Conservation (phyloP, 2,329 filamentous ascomycete species). For the Thelonectria rubi region DNA sequence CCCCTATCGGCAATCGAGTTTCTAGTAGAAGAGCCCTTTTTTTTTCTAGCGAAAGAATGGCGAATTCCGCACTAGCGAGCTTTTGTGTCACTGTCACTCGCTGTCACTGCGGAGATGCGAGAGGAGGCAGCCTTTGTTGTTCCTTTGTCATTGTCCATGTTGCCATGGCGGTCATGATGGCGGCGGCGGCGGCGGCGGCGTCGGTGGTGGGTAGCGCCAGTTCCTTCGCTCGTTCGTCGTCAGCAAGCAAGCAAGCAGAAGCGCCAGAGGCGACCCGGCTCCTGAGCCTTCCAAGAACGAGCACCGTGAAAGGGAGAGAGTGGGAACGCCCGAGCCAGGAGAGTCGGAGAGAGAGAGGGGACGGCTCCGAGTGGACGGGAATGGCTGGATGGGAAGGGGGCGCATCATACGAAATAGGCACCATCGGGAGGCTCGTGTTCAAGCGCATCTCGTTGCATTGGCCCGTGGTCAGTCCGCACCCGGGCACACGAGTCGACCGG, state of each 20-base stretch:
- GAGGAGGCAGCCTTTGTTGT: no score
- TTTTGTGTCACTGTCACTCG: neutral
- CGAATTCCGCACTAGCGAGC: neutral
- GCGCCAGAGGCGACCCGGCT: conserved; percentile 9
- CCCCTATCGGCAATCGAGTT: conserved; percentile 13
- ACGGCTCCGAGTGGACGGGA: conserved; percentile 19
- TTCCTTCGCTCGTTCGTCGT: neutral
- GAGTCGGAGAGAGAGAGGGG: conserved; percentile 14
- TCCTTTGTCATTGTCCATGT: neutral
- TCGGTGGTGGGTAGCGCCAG: neutral
- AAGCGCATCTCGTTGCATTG: conserved; percentile 18
- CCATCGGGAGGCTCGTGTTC: conserved; percentile 20
- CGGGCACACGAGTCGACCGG: conserved; percentile 24
- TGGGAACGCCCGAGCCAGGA: conserved; percentile 8
- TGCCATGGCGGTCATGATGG: neutral
- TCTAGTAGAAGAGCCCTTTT: neutral
- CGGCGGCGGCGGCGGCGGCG: neutral
- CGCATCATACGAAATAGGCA: conserved; percentile 1
- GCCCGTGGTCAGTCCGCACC: neutral
- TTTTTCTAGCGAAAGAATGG: neutral
- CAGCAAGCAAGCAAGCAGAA: neutral
- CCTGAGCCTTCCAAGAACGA: neutral
- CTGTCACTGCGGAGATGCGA: conserved; percentile 6
- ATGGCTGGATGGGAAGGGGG: neutral
- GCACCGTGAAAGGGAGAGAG: neutral